A percentile compares a stretch with the other conserved stretches of the same genome.
Conservation (phyloP, 768 basidiomycete species). For the Cubamyces lactineus region DNA sequence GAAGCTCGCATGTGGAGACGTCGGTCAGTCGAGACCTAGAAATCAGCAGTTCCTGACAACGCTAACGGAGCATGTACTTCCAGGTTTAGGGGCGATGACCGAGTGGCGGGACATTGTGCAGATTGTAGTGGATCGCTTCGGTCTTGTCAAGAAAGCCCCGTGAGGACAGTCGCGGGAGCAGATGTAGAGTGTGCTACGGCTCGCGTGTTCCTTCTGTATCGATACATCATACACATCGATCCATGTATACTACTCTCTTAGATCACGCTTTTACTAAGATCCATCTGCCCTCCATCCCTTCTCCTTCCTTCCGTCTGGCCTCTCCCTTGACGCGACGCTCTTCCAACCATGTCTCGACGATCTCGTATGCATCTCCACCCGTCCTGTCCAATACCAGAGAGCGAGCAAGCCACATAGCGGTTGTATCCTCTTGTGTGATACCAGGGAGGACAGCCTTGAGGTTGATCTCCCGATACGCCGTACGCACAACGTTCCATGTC, state of each 20-base stretch:
- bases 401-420: conserved; percentile 44
- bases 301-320: conserved; percentile 58
- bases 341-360: conserved; percentile 58
- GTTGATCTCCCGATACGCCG: conserved; percentile 64
- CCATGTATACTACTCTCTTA: too few species aligned
- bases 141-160: conserved; percentile 17
- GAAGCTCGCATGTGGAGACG: conserved; percentile 86
- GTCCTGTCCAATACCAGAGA: conserved; percentile 30
- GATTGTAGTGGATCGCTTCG: conserved; percentile 64
- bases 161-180: too few species aligned
- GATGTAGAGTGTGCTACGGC: too few species aligned
- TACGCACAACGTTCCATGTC: conserved; percentile 63
- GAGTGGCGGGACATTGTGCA: conserved; percentile 92
- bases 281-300: conserved; percentile 62
- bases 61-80: background rate
- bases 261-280: conserved; percentile 50
- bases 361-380: conserved; percentile 21
- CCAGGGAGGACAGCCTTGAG: conserved; percentile 19
- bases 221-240: too few species aligned
- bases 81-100: conserved; percentile 93
- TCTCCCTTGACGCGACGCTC: conserved; percentile 47
- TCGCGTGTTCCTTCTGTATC: too few species aligned
- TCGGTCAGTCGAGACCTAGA: conserved; percentile 55
- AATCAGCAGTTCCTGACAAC: background rate
- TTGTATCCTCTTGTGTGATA: conserved; percentile 6